Evolutionary conservation across 352 stramenopile genomes (phyloP).

Genomic region (Globisporangium canariense): DNA sequence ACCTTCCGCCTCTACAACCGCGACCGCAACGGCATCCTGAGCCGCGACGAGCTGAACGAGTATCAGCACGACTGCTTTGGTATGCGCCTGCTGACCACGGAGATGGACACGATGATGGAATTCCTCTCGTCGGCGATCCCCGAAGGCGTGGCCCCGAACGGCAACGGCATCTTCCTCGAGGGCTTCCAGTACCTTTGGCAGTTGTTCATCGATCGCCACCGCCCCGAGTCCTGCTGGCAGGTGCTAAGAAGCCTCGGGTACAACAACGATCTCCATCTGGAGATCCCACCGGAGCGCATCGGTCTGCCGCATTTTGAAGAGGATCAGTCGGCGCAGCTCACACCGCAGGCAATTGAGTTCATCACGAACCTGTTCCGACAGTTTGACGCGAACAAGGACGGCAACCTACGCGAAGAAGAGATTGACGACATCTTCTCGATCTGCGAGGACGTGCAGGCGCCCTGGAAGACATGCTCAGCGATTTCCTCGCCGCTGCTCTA

Average conservation of each 20-base stretch:
- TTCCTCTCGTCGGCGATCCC: conserved; percentile 66
- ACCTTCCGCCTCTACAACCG: conserved; percentile 85
- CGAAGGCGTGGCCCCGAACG: conserved; percentile 61
- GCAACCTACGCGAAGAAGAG: conserved; percentile 61
- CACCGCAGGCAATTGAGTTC: conserved; percentile 61
- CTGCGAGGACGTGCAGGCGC: conserved; percentile 60
- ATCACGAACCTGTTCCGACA: conserved; percentile 73
- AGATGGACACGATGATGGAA: conserved; percentile 88
- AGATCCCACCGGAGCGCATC: conserved; percentile 67
- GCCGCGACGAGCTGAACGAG: conserved; percentile 83
- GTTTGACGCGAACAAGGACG: conserved; percentile 84
- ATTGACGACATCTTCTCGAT: conserved; percentile 84
- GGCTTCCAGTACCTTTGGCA: conserved; percentile 85
- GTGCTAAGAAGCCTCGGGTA: conserved; percentile 79
- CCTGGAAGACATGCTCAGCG: conserved; percentile 65
- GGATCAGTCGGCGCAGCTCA: conserved; percentile 78
- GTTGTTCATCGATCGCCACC: conserved; percentile 87
- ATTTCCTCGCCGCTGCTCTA: conserved; percentile 56
- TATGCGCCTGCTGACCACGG: conserved; percentile 66
- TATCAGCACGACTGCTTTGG: conserved; percentile 89
- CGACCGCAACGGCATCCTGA: conserved; percentile 78
- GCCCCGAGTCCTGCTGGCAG: conserved; percentile 87
- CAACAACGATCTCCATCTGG: conserved; percentile 75
- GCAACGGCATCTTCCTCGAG: conserved; percentile 63
- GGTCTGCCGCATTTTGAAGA: conserved; percentile 52